These are phyloP conservation scores for Mitragyna speciosa DNA, from an alignment of 257 asterid genomes.

Conservation along the genomic window DNA sequence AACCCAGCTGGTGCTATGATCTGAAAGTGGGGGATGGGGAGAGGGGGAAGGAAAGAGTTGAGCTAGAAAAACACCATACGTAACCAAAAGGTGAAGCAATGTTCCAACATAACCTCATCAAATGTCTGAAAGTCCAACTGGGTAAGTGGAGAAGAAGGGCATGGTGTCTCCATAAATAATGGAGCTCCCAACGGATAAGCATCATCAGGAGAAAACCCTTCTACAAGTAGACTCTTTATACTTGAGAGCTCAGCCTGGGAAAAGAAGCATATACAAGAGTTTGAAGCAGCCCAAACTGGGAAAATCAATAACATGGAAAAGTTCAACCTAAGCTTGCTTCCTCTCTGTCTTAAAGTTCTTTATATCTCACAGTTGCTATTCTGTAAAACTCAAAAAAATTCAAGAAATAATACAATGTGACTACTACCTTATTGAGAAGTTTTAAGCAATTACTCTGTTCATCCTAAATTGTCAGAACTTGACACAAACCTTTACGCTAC, in stretches of 20 bases:
- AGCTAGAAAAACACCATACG: neutral
- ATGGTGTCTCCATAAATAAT: conserved; percentile 52
- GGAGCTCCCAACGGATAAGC: conserved; percentile 44
- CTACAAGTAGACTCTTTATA: conserved; percentile 34
- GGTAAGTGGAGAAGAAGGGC: conserved; percentile 49
- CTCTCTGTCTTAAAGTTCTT: neutral
- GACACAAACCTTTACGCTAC: neutral
- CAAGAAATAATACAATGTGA: neutral
- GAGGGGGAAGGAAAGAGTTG: neutral
- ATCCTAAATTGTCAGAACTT: neutral
- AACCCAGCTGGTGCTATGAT: conserved; percentile 30
- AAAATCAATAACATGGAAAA: neutral
- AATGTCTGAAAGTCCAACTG: conserved; percentile 40
- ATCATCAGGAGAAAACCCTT: conserved; percentile 46
- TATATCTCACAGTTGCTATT: neutral
- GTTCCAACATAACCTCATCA: conserved; percentile 38
- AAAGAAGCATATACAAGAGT: neutral
- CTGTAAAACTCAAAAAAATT: neutral
- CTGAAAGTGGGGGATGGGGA: too few species aligned
- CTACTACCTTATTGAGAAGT: neutral
- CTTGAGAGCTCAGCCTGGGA: conserved; percentile 39
- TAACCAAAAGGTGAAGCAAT: neutral
- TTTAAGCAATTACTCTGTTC: neutral
- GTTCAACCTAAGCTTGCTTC: neutral
- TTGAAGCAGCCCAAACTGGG: neutral